Evolutionary conservation across 306 rosid species (phyloP).

Genomic region (Vicia villosa): DNA sequence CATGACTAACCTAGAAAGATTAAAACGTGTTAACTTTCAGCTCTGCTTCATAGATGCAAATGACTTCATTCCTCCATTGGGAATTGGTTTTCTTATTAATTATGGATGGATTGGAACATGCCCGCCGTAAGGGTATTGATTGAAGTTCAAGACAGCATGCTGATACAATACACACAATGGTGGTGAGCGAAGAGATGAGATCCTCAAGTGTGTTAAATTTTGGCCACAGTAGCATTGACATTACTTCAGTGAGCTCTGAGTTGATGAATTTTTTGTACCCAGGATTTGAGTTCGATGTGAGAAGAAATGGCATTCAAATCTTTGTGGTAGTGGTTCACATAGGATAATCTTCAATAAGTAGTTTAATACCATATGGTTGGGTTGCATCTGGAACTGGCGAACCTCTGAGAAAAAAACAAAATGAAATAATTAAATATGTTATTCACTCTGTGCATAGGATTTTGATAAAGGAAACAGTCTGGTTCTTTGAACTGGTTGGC

Average conservation of each 20-base stretch:
- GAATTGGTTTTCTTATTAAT: no score
- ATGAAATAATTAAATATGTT: conserved; percentile 6
- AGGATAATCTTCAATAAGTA: conserved; percentile 52
- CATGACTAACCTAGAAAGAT: conserved; percentile 5
- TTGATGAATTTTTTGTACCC: conserved; percentile 50
- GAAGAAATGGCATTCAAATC: conserved; percentile 31
- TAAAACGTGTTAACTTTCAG: not conserved
- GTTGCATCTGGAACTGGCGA: no score
- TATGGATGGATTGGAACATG: no score
- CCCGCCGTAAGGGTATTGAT: no score
- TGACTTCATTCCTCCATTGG: no score
- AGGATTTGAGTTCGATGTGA: conserved; percentile 46
- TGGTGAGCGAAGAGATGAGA: conserved; percentile 42
- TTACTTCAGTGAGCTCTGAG: conserved; percentile 43
- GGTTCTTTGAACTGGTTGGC: no score
- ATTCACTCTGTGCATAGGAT: not conserved
- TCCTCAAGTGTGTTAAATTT: conserved; percentile 45
- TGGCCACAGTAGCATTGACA: conserved; percentile 49
- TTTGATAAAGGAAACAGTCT: not conserved
- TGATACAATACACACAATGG: conserved; percentile 40
- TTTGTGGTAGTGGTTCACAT: conserved; percentile 47
- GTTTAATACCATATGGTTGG: conserved; percentile 39
- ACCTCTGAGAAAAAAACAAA: no score
- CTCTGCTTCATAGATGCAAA: conserved; percentile 3
- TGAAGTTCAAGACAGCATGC: conserved; percentile 46